Evolutionary conservation across 129 eudicot genomes (phyloP), one percentile per base, ranked within the genome.

Genomic region (Chrysanthemum lavandulifolium): DNA sequence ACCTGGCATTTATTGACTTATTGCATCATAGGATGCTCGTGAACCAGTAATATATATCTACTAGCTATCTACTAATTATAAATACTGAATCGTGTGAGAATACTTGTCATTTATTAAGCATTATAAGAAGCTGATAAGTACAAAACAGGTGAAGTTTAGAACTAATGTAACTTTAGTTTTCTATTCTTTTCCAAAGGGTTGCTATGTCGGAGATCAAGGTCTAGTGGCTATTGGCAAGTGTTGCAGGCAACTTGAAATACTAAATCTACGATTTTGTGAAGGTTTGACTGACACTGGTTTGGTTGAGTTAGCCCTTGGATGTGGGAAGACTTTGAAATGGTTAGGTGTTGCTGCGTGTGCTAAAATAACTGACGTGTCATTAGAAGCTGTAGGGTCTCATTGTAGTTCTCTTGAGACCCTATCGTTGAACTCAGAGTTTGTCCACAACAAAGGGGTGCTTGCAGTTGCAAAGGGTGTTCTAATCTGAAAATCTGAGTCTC

Each of bases 161-260:
- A 31, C 36, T 31, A 31, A 31, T 31, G 36, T 31, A 31, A 31
- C 36, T 31, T 31, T 31, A 31, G 36, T 31, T 31, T 64, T 36
- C 3, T n/a, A 1, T 13, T 36, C 40, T 18, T 6, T 64, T 40
- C 25, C 50, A 36, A 33, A 64, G 68, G 68, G 68, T 43, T 64
- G 68, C 51, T 64, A 64, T 64, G 68, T 40, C 15, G 68, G 68
- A 64, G 68, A 64, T 64, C 50, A 64, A 64, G 68, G 68, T 36
- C n/a, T 64, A n/a, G 13, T 27, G 36, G 68, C 68, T 14, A 36
- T 64, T 36, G 50, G 68, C 52, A 25, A 64, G 25, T 64, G 68
- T 64, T 64, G 68, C 51, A 64, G 40, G 40, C 68, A 64, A 31
- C 68, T 64, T 64, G 68, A 64, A 64, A 14, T 25, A 4, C 11